Base-by-base conservation (phyloP, 495 filamentous ascomycete genomes). In the Clavariopsis aquatica region DNA sequence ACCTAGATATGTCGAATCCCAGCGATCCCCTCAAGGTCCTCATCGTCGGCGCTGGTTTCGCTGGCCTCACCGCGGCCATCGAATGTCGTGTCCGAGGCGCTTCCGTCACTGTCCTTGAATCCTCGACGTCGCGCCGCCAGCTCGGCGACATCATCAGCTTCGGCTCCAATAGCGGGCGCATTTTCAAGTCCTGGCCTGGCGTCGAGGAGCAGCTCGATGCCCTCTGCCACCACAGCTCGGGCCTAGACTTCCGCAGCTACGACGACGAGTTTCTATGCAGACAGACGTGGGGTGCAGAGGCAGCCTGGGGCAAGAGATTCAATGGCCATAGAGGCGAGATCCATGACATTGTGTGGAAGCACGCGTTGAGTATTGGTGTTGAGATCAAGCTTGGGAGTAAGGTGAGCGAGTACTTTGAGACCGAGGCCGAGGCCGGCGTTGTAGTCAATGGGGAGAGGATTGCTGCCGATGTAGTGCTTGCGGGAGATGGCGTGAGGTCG, bases 291-390 rank as follows among this genome's bases (percentile, higher is more conserved):
- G 69, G 72, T 22, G 52, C 66, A 13, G 74, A 74, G 49, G 56
- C 64, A 20, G 65, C 63, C 15, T 82, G 74, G 62, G 80, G 78
- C 6, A 77, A 78, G 57, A 70, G 75, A 1, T 81, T 80, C 66
- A 86, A 88, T 67, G 85, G 85, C 13, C 84, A 88, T 70, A 77
- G 85, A 46, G 85, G 84, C 36, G 80, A 87, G 71, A 80, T 88
- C 62, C 84, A 88, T 72, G 77, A 79, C 73, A 79, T 87, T 52
- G 75, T 87, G 49, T 87, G 81, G 55, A 74, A 82, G 36, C 82
- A 87, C 69, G 83, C 84, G 1, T 62, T 78, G 5, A 79, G 77
- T 1, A 73, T 84, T 15, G 85, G 84, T 2, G 80, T 87, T 41
- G 74, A 84, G 13, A 83, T 87, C 57, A 75, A 79, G 2, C 76